Evolutionary conservation across 192 early-diverging fungal genomes (phyloP).

Genomic region (Diversispora eburnea): DNA sequence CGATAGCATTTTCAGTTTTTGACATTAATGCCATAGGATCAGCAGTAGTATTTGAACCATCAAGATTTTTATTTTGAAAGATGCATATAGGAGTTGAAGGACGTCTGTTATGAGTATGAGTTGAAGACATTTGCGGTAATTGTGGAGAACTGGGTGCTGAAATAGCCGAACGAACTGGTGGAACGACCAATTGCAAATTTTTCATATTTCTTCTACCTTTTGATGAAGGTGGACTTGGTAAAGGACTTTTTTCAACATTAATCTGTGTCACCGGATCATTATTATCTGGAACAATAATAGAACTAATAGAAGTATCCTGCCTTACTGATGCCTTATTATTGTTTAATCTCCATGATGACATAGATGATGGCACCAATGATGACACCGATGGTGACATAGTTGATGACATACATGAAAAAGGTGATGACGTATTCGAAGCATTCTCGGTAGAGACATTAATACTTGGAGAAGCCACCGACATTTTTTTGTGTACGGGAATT

Average conservation of each 20-base stretch:
- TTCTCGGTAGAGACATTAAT: slow-evolving; percentile 1
- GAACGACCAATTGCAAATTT: slow-evolving; percentile 25
- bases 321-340: not conserved
- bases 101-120: slow-evolving; percentile 22
- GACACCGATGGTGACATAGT: not conserved
- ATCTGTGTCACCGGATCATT: not conserved
- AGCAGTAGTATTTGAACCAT: not conserved
- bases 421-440: too few relatives aligned
- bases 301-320: not conserved
- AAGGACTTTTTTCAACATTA: slow-evolving; percentile 12
- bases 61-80: slow-evolving; percentile 14
- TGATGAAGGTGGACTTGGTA: slow-evolving; percentile 11
- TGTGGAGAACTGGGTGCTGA: slow-evolving; percentile 24
- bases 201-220: slow-evolving; percentile 20
- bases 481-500: slow-evolving; percentile 19
- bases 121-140: not conserved
- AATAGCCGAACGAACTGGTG: slow-evolving; percentile 25
- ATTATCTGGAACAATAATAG: not conserved
- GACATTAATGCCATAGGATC: slow-evolving; percentile 25
- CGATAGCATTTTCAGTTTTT: slow-evolving; percentile 27
- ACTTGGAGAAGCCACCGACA: slow-evolving; percentile 17
- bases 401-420: not conserved
- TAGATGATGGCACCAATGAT: not conserved
- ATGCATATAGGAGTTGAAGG: slow-evolving; percentile 25
- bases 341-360: not conserved